phyloP scores from a whole-genome alignment of 805 yeast species.

The Yarrowia yakushimensis region DNA sequence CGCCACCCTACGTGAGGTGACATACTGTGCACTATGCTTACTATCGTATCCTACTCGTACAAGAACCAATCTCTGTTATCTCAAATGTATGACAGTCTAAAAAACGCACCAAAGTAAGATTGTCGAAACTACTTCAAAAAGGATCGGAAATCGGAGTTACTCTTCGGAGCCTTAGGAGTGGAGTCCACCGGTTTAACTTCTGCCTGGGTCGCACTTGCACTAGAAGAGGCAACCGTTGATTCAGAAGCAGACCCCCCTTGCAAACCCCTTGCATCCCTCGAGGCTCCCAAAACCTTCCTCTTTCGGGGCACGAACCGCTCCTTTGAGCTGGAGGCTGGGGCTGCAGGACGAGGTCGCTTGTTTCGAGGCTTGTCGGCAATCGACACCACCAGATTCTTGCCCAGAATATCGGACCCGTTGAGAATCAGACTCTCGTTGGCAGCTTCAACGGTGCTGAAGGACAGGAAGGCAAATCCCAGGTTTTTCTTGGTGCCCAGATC shows the following conservation, averaged over 20 bases:
- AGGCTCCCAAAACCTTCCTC: conserved; percentile 8
- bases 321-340: neutral
- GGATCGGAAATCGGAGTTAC: conserved; percentile 6
- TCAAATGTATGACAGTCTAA: too few relatives aligned
- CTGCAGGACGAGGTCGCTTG: neutral
- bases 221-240: conserved; percentile 4
- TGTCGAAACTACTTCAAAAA: neutral
- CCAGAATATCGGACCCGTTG: conserved; percentile 4
- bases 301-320: conserved; percentile 17
- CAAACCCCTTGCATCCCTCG: conserved; percentile 10
- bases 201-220: neutral
- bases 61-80: too few relatives aligned
- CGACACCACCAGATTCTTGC: conserved; percentile 1
- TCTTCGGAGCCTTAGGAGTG: neutral
- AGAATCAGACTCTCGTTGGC: conserved; percentile 3
- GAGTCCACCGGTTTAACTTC: neutral
- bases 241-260: neutral
- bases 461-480: conserved; percentile 13
- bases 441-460: conserved; percentile 3
- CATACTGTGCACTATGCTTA: too few relatives aligned
- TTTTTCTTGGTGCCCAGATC: conserved; percentile 24
- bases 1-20: too few relatives aligned
- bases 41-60: too few relatives aligned
- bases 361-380: conserved; percentile 16
- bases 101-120: too few relatives aligned